These are phyloP conservation scores for Hymenoscyphus salicellus DNA, from an alignment of 2,329 filamentous ascomycete species.

Conservation along the genomic window DNA sequence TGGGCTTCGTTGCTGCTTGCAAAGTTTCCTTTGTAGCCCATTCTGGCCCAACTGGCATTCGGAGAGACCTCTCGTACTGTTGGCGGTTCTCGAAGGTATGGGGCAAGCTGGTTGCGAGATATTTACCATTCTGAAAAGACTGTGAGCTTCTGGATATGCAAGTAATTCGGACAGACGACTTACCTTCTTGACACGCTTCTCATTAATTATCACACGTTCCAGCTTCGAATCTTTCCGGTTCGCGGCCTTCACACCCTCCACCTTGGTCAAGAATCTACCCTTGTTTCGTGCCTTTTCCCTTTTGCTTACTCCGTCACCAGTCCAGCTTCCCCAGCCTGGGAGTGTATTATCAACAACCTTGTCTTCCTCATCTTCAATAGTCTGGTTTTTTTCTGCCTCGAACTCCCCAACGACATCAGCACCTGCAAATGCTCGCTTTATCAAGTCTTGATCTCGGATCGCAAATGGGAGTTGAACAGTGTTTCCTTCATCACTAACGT, in stretches of 20 bases:
- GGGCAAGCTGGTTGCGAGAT: constrained; percentile 78
- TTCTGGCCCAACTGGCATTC: constrained; percentile 85
- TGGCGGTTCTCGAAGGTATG: constrained; percentile 83
- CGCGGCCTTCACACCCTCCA: constrained; percentile 70
- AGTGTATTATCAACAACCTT: constrained; percentile 80
- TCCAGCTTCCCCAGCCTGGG: constrained; percentile 92
- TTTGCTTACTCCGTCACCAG: constrained; percentile 75
- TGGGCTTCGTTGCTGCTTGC: constrained; percentile 84
- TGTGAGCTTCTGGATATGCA: constrained; percentile 8
- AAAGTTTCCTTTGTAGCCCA: constrained; percentile 97
- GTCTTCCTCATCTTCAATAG: constrained; percentile 74
- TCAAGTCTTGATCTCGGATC: constrained; percentile 63
- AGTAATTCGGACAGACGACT: constrained; percentile 22
- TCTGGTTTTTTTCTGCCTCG: constrained; percentile 70
- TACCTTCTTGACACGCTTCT: constrained; percentile 87
- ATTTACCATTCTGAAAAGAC: constrained; percentile 68
- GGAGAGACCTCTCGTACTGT: constrained; percentile 86
- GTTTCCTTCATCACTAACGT: constrained; percentile 45
- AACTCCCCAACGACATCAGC: constrained; percentile 82
- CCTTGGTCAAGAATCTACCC: constrained; percentile 60
- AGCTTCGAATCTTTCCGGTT: constrained; percentile 80
- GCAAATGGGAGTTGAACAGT: constrained; percentile 54
- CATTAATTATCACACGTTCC: constrained; percentile 83
- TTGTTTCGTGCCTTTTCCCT: constrained; percentile 63
- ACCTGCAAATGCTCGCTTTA: constrained; percentile 82